These are phyloP conservation scores for Xylaria sp. DNA, from an alignment of 2,329 filamentous ascomycete genomes.

Conservation along the genomic window DNA sequence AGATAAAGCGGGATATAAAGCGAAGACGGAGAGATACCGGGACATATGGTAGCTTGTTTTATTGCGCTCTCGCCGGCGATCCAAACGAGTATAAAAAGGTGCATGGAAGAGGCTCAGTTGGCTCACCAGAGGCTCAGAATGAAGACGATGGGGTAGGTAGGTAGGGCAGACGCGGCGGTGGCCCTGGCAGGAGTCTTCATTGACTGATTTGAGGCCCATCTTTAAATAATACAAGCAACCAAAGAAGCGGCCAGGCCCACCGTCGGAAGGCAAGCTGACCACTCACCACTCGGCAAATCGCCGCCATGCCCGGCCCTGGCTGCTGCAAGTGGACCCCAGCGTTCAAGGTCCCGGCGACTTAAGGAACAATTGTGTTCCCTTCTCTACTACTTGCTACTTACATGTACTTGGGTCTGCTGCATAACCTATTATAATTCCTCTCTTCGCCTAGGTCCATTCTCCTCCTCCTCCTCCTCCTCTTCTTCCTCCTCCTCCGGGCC, in stretches of 20 bases:
- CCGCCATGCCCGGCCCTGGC: constrained; percentile 47
- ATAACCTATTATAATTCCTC: constrained; percentile 9
- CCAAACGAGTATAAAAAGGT: constrained; percentile 74
- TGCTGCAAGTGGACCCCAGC: constrained; percentile 36
- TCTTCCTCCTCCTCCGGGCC: constrained; percentile 34
- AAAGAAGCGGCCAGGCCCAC: constrained; percentile 37
- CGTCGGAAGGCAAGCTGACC: constrained; percentile 40
- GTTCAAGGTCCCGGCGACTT: constrained; percentile 40
- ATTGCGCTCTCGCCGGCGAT: constrained; percentile 58
- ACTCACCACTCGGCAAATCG: constrained; percentile 42
- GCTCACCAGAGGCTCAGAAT: constrained; percentile 36
- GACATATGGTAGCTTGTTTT: constrained; percentile 50
- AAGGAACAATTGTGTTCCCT: constrained; percentile 32
- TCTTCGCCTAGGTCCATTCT: neutral
- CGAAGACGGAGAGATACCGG: constrained; percentile 37
- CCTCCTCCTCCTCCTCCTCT: constrained; percentile 28
- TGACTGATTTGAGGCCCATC: constrained; percentile 48
- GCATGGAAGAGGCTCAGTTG: constrained; percentile 50
- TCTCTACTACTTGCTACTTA: constrained; percentile 2
- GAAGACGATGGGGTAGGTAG: constrained; percentile 46
- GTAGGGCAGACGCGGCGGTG: constrained; percentile 42
- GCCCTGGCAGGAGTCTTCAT: constrained; percentile 41
- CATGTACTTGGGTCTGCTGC: neutral
- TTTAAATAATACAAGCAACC: constrained; percentile 44
- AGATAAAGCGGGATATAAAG: constrained; percentile 38